phyloP scores from a whole-genome alignment of 768 basidiomycete genomes.

The Mrakia hoshinonis region DNA sequence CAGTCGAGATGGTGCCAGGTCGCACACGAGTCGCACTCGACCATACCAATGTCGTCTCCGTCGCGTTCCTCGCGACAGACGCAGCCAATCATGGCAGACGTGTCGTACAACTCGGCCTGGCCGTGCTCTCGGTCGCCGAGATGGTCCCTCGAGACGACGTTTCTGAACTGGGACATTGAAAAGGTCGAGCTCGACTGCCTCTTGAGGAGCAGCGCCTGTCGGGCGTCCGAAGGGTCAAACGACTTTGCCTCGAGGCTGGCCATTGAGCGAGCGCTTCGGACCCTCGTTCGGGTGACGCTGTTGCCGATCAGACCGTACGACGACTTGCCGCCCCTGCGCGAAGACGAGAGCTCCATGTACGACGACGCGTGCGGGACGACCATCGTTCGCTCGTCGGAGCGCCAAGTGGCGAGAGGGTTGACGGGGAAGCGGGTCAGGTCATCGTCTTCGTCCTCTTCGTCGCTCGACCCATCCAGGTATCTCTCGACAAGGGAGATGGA shows the following conservation, averaged over 20 bases:
- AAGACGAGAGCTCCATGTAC: background rate
- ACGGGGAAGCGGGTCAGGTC: background rate
- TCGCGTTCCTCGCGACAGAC: slow-evolving; percentile 17
- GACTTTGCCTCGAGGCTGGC: background rate
- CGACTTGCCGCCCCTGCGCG: slow-evolving; percentile 13
- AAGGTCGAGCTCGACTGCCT: slow-evolving; percentile 14
- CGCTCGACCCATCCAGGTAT: slow-evolving; percentile 21
- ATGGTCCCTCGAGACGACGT: background rate
- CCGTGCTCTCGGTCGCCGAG: background rate
- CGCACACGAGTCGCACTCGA: slow-evolving; percentile 22
- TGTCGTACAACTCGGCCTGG: background rate
- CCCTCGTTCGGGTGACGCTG: background rate
- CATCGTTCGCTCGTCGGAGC: background rate
- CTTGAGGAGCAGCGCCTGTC: slow-evolving; percentile 19
- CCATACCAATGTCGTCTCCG: slow-evolving; percentile 19
- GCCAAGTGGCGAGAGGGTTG: background rate
- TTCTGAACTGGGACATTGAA: slow-evolving; percentile 4
- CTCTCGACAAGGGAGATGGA: slow-evolving; percentile 8
- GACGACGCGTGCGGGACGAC: background rate
- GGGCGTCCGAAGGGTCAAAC: slow-evolving; percentile 27
- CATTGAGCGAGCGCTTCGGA: slow-evolving; percentile 4
- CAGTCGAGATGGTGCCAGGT: slow-evolving; percentile 22
- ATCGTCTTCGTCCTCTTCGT: slow-evolving; percentile 5
- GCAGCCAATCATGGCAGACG: slow-evolving; percentile 15
- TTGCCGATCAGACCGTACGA: slow-evolving; percentile 2